phyloP scores from a whole-genome alignment of 2,329 filamentous ascomycete genomes.

The Calonectria pauciramosa region DNA sequence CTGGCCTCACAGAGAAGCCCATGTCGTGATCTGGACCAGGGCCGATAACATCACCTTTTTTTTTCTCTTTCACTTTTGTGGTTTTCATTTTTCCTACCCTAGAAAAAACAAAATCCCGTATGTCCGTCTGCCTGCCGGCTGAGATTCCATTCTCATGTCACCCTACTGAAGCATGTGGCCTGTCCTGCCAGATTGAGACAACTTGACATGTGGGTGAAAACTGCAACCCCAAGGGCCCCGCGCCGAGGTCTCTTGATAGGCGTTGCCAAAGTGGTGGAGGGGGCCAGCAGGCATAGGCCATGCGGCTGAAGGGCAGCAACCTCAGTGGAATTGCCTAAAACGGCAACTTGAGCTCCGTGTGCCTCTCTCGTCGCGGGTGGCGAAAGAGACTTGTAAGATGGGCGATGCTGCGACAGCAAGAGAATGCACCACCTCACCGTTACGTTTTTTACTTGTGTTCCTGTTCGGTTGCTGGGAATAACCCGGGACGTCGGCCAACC shows the following conservation, averaged over 20 bases:
- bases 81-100: background rate
- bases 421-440: background rate
- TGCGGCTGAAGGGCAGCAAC: constrained; percentile 1
- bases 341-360: background rate
- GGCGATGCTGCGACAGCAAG: background rate
- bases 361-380: background rate
- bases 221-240: constrained; percentile 17
- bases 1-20: background rate
- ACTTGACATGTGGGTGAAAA: background rate
- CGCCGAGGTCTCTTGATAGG: constrained; percentile 6
- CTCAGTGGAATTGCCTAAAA: constrained; percentile 1
- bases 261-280: background rate
- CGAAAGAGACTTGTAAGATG: background rate
- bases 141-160: constrained; percentile 19
- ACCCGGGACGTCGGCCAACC: background rate
- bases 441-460: background rate
- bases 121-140: constrained; percentile 14
- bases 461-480: background rate
- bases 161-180: constrained; percentile 22
- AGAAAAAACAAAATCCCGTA: background rate
- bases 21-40: background rate
- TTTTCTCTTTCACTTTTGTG: background rate
- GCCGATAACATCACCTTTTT: background rate
- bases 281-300: background rate
- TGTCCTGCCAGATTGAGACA: constrained; percentile 19